Conservation (phyloP, 257 asterid genomes). For the Solanum raphanifolium region DNA sequence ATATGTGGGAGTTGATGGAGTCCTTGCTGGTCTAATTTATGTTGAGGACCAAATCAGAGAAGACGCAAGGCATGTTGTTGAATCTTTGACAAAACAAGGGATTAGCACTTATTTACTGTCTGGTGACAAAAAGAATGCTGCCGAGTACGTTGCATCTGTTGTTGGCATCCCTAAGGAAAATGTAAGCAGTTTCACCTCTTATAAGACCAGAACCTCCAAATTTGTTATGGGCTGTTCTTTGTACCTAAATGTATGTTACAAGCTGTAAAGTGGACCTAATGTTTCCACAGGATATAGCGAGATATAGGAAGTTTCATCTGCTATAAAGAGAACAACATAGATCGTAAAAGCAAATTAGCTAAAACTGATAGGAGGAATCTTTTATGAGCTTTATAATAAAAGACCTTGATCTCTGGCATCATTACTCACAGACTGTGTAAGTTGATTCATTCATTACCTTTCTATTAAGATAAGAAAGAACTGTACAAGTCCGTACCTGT, state of each 20-base stretch:
- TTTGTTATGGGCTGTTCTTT: not conserved
- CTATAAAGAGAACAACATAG: not conserved
- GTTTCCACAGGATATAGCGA: not conserved
- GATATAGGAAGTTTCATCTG: not conserved
- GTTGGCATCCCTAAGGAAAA: constrained; percentile 92
- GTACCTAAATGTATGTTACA: not conserved
- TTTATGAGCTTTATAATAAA: not conserved
- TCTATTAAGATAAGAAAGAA: not conserved
- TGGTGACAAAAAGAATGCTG: constrained; percentile 91
- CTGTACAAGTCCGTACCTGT: not conserved
- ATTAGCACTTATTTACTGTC: constrained; percentile 77
- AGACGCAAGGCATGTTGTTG: constrained; percentile 75
- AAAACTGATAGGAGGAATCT: not conserved
- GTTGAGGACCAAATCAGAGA: constrained; percentile 98
- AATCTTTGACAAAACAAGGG: constrained; percentile 75
- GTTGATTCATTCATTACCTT: not conserved
- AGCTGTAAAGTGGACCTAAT: not conserved
- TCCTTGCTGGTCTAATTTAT: constrained; percentile 84
- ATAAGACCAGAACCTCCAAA: not conserved
- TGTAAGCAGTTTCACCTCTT: constrained; percentile 34
- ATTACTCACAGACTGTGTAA: not conserved
- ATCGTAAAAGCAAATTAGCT: not conserved
- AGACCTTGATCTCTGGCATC: not conserved
- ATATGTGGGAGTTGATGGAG: constrained; percentile 75
- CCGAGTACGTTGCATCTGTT: constrained; percentile 89